Conservation (phyloP, 805 yeast species). For the Cyberlindnera americana region DNA sequence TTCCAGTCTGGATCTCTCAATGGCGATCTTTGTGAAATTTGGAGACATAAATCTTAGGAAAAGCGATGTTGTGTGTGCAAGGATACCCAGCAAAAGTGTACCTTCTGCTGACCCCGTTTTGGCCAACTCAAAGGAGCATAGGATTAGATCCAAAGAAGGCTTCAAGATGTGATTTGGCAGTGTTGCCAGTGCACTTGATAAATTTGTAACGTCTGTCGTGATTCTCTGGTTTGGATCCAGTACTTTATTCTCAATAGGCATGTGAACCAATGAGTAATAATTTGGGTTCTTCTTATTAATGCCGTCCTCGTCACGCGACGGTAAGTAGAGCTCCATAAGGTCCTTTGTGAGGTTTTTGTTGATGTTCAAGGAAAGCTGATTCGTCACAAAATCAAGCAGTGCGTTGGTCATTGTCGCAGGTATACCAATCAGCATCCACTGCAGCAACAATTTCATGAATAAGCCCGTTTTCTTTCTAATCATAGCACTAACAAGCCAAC, state of each 20-base stretch:
- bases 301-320: slow-evolving; percentile 39
- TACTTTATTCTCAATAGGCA: slow-evolving; percentile 43
- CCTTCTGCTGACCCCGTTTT: slow-evolving; percentile 59
- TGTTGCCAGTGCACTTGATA: slow-evolving; percentile 65
- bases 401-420: slow-evolving; percentile 85
- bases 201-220: slow-evolving; percentile 73
- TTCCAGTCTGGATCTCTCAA: slow-evolving; percentile 74
- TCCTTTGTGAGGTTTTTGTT: slow-evolving; percentile 62
- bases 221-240: slow-evolving; percentile 80
- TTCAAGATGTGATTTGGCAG: slow-evolving; percentile 81
- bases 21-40: slow-evolving; percentile 78
- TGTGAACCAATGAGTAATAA: slow-evolving; percentile 67
- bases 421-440: slow-evolving; percentile 82
- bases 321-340: slow-evolving; percentile 68
- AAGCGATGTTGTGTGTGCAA: slow-evolving; percentile 78
- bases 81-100: slow-evolving; percentile 68
- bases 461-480: slow-evolving; percentile 64
- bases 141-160: slow-evolving; percentile 73
- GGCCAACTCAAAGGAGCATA: slow-evolving; percentile 74
- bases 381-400: slow-evolving; percentile 57
- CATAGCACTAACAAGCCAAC: slow-evolving; percentile 75
- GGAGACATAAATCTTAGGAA: slow-evolving; percentile 77
- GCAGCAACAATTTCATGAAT: slow-evolving; percentile 57
- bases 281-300: slow-evolving; percentile 50
- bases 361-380: slow-evolving; percentile 52